phyloP scores from a whole-genome alignment of 2,329 filamentous ascomycete genomes.

The Akanthomyces muscarius region DNA sequence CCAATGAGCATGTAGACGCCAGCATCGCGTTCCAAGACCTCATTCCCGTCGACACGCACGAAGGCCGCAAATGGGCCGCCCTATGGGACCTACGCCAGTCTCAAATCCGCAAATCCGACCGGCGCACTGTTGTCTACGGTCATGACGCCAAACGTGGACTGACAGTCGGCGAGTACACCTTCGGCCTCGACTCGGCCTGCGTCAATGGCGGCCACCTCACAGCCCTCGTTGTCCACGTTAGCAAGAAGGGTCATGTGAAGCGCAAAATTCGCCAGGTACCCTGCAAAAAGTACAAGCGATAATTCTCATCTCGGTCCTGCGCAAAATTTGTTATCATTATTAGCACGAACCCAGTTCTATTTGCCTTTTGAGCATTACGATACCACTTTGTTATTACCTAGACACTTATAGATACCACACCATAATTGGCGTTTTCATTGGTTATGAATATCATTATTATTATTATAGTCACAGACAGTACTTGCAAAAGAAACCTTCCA shows the following conservation, averaged over 20 bases:
- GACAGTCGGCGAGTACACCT: conserved; percentile 59
- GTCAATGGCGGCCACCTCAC: conserved; percentile 71
- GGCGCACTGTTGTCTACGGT: conserved; percentile 76
- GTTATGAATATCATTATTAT: neutral
- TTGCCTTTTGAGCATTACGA: neutral
- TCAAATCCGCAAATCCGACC: conserved; percentile 28
- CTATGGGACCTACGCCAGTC: conserved; percentile 53
- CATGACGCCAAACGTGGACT: conserved; percentile 77
- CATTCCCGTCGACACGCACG: conserved; percentile 38
- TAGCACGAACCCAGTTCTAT: neutral
- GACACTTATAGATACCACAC: neutral
- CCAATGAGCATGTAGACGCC: conserved; percentile 18
- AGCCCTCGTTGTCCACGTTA: conserved; percentile 67
- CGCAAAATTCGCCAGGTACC: conserved; percentile 39
- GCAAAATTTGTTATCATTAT: no score
- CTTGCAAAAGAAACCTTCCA: no score
- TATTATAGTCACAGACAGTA: neutral
- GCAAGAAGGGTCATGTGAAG: conserved; percentile 29
- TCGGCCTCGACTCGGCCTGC: conserved; percentile 83
- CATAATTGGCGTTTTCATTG: neutral
- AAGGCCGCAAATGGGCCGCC: conserved; percentile 65
- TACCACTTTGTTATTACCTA: conserved; percentile 13
- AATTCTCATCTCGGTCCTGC: neutral
- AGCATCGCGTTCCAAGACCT: conserved; percentile 21
- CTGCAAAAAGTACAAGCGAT: conserved; percentile 30